A percentile compares a stretch with the other conserved stretches of the same genome.
Conservation (phyloP, 108 stramenopile genomes). For the Nannochloropsis oceanica region DNA sequence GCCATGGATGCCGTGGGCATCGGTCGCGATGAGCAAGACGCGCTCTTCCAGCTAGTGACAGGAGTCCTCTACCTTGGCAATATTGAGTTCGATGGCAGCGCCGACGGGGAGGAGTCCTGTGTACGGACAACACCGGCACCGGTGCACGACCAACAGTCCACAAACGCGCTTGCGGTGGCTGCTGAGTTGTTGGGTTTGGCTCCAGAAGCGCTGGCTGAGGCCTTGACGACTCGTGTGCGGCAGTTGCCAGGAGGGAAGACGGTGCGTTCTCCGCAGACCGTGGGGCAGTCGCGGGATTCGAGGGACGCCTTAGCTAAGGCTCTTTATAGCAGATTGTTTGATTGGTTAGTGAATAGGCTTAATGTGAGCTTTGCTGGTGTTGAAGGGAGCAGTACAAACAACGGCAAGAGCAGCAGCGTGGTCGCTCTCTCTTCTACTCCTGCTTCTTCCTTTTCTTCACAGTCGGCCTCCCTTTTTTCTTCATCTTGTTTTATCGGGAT, state of each 20-base stretch:
- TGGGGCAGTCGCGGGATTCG: slow-evolving; percentile 51
- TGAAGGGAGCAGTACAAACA: not conserved
- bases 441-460: not conserved
- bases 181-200: slow-evolving; percentile 59
- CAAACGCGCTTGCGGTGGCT: slow-evolving; percentile 42
- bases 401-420: not conserved
- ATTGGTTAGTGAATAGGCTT: slow-evolving; percentile 74
- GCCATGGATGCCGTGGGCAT: slow-evolving; percentile 55
- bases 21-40: slow-evolving; percentile 41
- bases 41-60: slow-evolving; percentile 55
- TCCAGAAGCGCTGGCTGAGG: slow-evolving; percentile 3
- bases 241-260: slow-evolving; percentile 49
- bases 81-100: slow-evolving; percentile 52
- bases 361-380: slow-evolving; percentile 56
- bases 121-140: slow-evolving; percentile 18
- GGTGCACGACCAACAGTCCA: not conserved
- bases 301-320: slow-evolving; percentile 91
- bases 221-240: slow-evolving; percentile 58
- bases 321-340: slow-evolving; percentile 78
- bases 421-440: not conserved
- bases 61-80: slow-evolving; percentile 76
- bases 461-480: not conserved
- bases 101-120: slow-evolving; percentile 46
- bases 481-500: slow-evolving; percentile 59
- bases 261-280: slow-evolving; percentile 57